Evolutionary conservation across 768 basidiomycete genomes (phyloP).

Genomic region (Hypholoma sublateritium): DNA sequence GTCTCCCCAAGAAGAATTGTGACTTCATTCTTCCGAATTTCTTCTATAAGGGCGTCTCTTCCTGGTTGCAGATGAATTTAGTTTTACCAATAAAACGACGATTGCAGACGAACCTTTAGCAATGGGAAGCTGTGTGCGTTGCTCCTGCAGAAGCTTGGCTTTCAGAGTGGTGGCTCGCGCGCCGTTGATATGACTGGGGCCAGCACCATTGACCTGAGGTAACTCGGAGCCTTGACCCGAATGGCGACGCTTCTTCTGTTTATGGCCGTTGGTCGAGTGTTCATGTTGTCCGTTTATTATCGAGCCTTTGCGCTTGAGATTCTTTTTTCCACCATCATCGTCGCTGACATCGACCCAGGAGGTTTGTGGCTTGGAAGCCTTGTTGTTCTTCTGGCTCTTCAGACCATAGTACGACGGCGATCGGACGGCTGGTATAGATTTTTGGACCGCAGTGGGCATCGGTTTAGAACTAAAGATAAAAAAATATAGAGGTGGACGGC

Average conservation of each 20-base stretch:
- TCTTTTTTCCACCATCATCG: constrained; percentile 32
- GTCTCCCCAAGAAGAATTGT: constrained; percentile 94
- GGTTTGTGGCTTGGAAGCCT: constrained; percentile 25
- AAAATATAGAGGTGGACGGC: not conserved
- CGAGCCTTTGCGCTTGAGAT: constrained; percentile 29
- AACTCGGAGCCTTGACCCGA: constrained; percentile 12
- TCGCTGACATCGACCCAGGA: constrained; percentile 42
- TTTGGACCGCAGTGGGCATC: constrained; percentile 20
- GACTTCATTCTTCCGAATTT: constrained; percentile 76
- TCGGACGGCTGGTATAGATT: constrained; percentile 19
- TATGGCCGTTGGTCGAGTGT: constrained; percentile 22
- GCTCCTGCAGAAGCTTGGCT: constrained; percentile 52
- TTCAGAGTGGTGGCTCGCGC: constrained; percentile 20
- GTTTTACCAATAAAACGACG: not conserved
- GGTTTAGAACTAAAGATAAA: not conserved
- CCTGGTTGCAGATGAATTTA: constrained; percentile 42
- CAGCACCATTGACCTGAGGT: constrained; percentile 13
- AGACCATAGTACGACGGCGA: constrained; percentile 23
- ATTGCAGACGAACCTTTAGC: constrained; percentile 55
- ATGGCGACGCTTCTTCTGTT: constrained; percentile 34
- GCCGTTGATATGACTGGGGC: constrained; percentile 12
- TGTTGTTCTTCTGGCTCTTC: constrained; percentile 21
- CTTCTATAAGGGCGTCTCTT: constrained; percentile 70
- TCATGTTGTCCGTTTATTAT: constrained; percentile 24
- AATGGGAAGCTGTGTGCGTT: constrained; percentile 74